A percentile compares a stretch with the other conserved stretches of the same genome.
These are phyloP conservation scores for Sanghuangporus sanghuang DNA, from an alignment of 1,284 basidiomycete genomes.

Conservation along the genomic window DNA sequence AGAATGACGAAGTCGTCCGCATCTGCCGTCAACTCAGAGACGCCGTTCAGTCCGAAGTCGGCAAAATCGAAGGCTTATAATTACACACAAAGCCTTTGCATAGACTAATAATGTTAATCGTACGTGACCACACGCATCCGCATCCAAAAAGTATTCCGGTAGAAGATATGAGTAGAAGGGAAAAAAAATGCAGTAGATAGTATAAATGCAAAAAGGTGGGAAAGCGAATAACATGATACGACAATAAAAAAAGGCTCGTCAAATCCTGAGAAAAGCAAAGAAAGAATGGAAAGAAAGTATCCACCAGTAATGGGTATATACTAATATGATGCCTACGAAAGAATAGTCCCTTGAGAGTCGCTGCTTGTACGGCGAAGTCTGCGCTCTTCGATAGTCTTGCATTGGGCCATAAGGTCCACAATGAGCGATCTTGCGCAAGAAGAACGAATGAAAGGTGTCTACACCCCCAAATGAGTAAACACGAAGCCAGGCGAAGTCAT, in stretches of 20 bases:
- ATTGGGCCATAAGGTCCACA: conserved; percentile 58
- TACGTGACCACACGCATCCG: neutral
- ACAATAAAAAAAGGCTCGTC: conserved; percentile 9
- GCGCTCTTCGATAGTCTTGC: conserved; percentile 58
- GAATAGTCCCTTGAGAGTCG: conserved; percentile 32
- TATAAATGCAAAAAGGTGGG: neutral
- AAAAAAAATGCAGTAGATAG: neutral
- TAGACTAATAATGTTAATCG: neutral
- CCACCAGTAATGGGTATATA: neutral
- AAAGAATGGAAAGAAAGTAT: neutral
- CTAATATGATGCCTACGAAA: conserved; percentile 25
- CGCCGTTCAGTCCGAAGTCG: conserved; percentile 64
- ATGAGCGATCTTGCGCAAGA: conserved; percentile 64
- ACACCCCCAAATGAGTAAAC: neutral
- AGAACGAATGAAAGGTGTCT: conserved; percentile 62
- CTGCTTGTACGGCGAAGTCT: conserved; percentile 36
- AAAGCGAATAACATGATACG: conserved; percentile 11
- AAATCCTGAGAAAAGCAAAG: neutral
- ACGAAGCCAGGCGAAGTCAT: neutral
- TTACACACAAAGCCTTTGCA: neutral
- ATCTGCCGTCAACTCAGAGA: conserved; percentile 61
- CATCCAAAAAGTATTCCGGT: neutral
- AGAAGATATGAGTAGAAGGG: neutral
- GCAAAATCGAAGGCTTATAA: conserved; percentile 42
- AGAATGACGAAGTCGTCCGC: conserved; percentile 70